A percentile compares a stretch with the other conserved stretches of the same genome.
phyloP scores from a whole-genome alignment of 225 moss, liverwort and hornwort genomes.

The Antitrichia curtipendula region DNA sequence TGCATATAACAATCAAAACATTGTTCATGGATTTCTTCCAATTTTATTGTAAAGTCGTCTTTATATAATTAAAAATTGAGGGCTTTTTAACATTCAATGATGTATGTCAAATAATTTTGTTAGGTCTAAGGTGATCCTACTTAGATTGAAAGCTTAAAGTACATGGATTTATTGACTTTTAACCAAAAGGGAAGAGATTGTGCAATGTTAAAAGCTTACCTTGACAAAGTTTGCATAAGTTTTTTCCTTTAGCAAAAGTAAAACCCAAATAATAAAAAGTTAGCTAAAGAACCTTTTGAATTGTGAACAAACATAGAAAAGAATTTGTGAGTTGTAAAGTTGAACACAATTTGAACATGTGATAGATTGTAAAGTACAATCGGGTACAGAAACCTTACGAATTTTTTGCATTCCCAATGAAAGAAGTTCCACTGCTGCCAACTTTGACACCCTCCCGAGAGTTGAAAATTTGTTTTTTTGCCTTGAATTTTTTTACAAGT shows the following conservation, averaged over 20 bases:
- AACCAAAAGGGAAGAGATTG: background rate
- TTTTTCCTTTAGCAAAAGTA: background rate
- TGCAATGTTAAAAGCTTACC: no score
- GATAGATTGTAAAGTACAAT: background rate
- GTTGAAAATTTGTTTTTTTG: no score
- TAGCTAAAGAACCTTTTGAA: background rate
- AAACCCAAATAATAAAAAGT: background rate
- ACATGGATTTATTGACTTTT: background rate
- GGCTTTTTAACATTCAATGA: accelerated
- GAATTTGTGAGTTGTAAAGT: accelerated
- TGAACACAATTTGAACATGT: background rate
- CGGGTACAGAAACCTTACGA: no score
- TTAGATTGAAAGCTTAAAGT: background rate
- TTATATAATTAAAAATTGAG: background rate
- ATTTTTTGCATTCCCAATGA: no score
- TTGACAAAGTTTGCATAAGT: accelerated
- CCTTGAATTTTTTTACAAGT: no score
- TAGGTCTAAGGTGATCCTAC: background rate
- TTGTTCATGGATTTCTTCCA: background rate
- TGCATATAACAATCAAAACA: background rate
- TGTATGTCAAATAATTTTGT: background rate
- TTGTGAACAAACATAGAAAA: background rate
- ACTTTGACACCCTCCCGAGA: no score
- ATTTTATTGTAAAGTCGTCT: no score
- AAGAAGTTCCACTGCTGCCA: no score